These are phyloP conservation scores for Tulasnella sp. DNA, from an alignment of 768 basidiomycete genomes.

Conservation along the genomic window DNA sequence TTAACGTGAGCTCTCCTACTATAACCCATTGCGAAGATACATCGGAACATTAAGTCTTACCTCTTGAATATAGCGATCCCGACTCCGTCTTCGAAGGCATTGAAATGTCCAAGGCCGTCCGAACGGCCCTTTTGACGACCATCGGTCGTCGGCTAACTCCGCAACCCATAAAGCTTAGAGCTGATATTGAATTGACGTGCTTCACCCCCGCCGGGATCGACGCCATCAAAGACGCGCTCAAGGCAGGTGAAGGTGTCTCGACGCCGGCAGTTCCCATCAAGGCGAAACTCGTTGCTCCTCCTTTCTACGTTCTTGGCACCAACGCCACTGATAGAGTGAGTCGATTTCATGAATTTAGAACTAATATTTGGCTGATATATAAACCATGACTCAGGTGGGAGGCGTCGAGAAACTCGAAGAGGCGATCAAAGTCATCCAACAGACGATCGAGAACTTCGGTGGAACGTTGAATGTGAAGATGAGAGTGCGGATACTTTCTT, in stretches of 20 bases:
- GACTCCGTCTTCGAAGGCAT: slow-evolving; percentile 80
- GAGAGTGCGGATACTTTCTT: slow-evolving; percentile 57
- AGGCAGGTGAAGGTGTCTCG: slow-evolving; percentile 79
- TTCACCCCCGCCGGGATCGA: slow-evolving; percentile 95
- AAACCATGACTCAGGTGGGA: slow-evolving; percentile 56
- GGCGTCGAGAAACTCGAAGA: slow-evolving; percentile 91
- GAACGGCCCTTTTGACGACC: slow-evolving; percentile 65
- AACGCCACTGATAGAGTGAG: slow-evolving; percentile 93
- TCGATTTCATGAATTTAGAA: neutral
- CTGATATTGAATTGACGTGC: slow-evolving; percentile 96
- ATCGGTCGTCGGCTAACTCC: slow-evolving; percentile 95
- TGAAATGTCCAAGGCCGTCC: slow-evolving; percentile 51
- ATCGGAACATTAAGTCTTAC: neutral
- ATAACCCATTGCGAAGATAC: neutral
- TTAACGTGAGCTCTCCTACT: slow-evolving; percentile 56
- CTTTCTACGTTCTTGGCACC: slow-evolving; percentile 90
- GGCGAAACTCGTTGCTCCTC: slow-evolving; percentile 93
- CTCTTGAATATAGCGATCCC: slow-evolving; percentile 49
- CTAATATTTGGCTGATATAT: neutral
- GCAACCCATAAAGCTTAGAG: slow-evolving; percentile 97
- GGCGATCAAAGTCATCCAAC: slow-evolving; percentile 86
- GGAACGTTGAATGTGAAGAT: slow-evolving; percentile 91
- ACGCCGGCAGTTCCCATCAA: slow-evolving; percentile 92
- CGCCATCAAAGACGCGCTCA: slow-evolving; percentile 88
- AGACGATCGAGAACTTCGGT: slow-evolving; percentile 76